Percentiles rank a stretch among this genome's conserved stretches.
Evolutionary conservation across 805 yeast genomes (phyloP).

Genomic region (Hermanozyma aechmeae): DNA sequence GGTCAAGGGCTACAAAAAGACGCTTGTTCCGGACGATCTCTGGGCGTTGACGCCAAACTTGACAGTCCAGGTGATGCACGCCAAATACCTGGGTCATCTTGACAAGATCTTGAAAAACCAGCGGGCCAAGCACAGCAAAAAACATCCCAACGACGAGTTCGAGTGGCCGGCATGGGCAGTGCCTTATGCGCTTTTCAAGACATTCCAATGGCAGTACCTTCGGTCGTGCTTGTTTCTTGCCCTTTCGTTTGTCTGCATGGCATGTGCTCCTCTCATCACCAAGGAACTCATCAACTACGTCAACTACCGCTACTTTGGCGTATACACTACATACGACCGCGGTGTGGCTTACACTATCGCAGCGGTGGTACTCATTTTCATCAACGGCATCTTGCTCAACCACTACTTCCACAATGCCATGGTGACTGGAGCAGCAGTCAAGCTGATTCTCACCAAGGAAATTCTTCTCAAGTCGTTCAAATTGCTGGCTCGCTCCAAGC

Average conservation of each 20-base stretch:
- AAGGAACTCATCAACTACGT: conserved; percentile 58
- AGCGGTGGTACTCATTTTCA: conserved; percentile 42
- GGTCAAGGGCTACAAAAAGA: conserved; percentile 30
- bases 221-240: conserved; percentile 32
- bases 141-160: conserved; percentile 13
- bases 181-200: conserved; percentile 36
- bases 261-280: conserved; percentile 59
- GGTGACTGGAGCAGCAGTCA: conserved; percentile 33
- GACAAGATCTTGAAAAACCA: conserved; percentile 12
- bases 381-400: conserved; percentile 30
- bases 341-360: conserved; percentile 80
- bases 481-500: conserved; percentile 22
- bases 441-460: conserved; percentile 30
- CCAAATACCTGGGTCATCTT: conserved; percentile 16
- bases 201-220: conserved; percentile 39
- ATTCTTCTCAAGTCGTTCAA: conserved; percentile 30
- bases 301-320: conserved; percentile 37
- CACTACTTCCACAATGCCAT: conserved; percentile 34
- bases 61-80: conserved; percentile 27
- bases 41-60: conserved; percentile 26
- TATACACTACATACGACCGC: conserved; percentile 32
- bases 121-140: conserved; percentile 11
- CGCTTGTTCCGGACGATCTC: conserved; percentile 29
- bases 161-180: conserved; percentile 32
- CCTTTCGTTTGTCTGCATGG: conserved; percentile 37